Evolutionary conservation across 768 basidiomycete genomes (phyloP).

Genomic region (Tylopilus intermedius): DNA sequence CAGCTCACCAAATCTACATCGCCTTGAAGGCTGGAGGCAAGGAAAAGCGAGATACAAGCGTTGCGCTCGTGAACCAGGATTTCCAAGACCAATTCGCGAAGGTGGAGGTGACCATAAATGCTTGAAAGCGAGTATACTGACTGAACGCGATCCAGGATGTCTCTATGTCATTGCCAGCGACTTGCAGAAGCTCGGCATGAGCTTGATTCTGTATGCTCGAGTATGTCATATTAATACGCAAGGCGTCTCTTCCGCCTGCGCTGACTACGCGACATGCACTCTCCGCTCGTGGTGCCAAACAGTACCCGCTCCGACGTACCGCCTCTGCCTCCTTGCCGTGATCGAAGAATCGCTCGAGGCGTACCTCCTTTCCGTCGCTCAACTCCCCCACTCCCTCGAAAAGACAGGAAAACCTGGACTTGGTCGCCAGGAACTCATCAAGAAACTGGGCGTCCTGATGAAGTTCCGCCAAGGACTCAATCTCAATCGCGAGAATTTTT

Average conservation of each 20-base stretch:
- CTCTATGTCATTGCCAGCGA: conserved; percentile 24
- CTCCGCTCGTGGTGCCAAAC: conserved; percentile 16
- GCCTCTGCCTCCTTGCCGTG: conserved; percentile 82
- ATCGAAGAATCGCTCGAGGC: conserved; percentile 81
- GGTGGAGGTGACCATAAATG: conserved; percentile 36
- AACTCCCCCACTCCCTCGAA: conserved; percentile 69
- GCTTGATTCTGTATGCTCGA: no score
- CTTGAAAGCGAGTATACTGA: conserved; percentile 7
- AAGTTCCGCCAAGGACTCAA: conserved; percentile 90
- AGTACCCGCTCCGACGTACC: conserved; percentile 76
- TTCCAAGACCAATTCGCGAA: conserved; percentile 47
- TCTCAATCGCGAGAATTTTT: conserved; percentile 83
- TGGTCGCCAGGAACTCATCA: conserved; percentile 75
- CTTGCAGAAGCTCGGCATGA: no score
- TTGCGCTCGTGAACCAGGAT: conserved; percentile 40
- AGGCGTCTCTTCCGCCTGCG: conserved; percentile 16
- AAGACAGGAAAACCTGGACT: conserved; percentile 82
- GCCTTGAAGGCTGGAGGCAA: conserved; percentile 44
- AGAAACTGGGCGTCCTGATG: conserved; percentile 88
- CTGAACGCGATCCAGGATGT: conserved; percentile 30
- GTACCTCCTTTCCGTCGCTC: conserved; percentile 79
- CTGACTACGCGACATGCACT: conserved; percentile 18
- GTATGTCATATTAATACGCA: not conserved
- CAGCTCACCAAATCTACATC: conserved; percentile 44
- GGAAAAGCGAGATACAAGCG: conserved; percentile 34